phyloP scores from a whole-genome alignment of 2,329 filamentous ascomycete species.

The Cytospora schulzeri region DNA sequence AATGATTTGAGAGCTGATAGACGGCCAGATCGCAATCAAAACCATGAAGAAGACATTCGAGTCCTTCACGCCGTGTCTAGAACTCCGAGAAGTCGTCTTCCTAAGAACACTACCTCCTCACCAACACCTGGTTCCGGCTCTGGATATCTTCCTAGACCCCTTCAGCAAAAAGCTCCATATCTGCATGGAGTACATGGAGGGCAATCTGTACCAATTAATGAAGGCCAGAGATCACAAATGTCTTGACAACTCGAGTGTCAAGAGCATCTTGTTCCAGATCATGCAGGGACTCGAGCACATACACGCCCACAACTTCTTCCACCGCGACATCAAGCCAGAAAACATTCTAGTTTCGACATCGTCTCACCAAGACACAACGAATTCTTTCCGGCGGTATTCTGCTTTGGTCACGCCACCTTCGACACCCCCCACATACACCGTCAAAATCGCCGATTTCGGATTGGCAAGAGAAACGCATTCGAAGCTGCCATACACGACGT shows the following conservation, averaged over 20 bases:
- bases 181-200: conserved; percentile 99
- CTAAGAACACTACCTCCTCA: conserved; percentile 85
- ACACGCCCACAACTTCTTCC: conserved; percentile 95
- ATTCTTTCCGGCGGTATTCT: conserved; percentile 90
- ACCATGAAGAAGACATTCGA: conserved; percentile 99
- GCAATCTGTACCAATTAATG: conserved; percentile 98
- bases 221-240: conserved; percentile 96
- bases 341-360: conserved; percentile 97
- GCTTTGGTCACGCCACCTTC: conserved; percentile 91
- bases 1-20: conserved; percentile 13
- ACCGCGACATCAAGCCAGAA: conserved; percentile 98
- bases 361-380: conserved; percentile 76
- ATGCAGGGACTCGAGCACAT: conserved; percentile 96
- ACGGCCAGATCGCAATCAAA: conserved; percentile 86
- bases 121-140: conserved; percentile 89
- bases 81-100: conserved; percentile 96
- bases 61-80: conserved; percentile 84
- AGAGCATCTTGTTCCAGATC: conserved; percentile 97
- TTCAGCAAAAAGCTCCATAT: conserved; percentile 97
- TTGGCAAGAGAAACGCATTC: conserved; percentile 97
- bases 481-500: conserved; percentile 94
- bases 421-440: conserved; percentile 89
- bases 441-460: conserved; percentile 98
- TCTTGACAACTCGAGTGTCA: conserved; percentile 86
- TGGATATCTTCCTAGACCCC: conserved; percentile 97